Evolutionary conservation across 2,329 filamentous ascomycete genomes (phyloP), one percentile per base, ranked within the genome.

Genomic region (Elsinoe arachidis): DNA sequence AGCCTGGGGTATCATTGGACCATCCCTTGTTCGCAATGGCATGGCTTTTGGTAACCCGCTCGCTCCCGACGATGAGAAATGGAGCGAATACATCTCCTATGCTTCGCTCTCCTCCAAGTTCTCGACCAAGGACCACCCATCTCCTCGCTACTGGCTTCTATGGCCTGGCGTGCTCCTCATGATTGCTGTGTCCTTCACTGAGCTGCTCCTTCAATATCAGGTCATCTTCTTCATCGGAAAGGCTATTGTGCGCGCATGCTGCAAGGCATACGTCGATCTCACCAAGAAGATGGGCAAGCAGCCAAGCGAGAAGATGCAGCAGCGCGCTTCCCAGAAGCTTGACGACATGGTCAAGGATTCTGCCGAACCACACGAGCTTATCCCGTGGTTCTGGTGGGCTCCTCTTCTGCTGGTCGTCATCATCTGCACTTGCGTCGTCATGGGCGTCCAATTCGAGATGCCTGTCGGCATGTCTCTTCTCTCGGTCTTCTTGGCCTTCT

Each of bases 1-100:
- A 21, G 79, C 79, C 39, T 82, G 78, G 78, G 75, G 69, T 43
- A 70, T 83, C 59, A 80, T 83, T 58, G 80, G 79, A 1, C 80
- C 80, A 17, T 63, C 74, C 11, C 75, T 82, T 7, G 77, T 82
- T 1, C 71, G 75, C 62, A 74, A 78, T 58, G 76, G 76, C 58
- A 70, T 62, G 67, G 69, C 77, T 62, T 72, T 75, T 73, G 64
- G 78, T 66, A 66, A 61, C 19, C 58, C 65, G 19, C 65, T 68
- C 5, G 63, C 69, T 43, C 51, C 55, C 19, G 71, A 70, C 11
- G 72, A 76, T 57, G 71, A 72, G 6, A 66, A 76, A 55, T 82
- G 77, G 76, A 65, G 69, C 19, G 67, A 68, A 9, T 71, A 73
- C 54, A 65, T 70, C 44, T 69, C 61, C 14, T 78, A 73, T 61